Evolutionary conservation across 2,329 filamentous ascomycete species (phyloP).

Genomic region (Tolypocladium album): DNA sequence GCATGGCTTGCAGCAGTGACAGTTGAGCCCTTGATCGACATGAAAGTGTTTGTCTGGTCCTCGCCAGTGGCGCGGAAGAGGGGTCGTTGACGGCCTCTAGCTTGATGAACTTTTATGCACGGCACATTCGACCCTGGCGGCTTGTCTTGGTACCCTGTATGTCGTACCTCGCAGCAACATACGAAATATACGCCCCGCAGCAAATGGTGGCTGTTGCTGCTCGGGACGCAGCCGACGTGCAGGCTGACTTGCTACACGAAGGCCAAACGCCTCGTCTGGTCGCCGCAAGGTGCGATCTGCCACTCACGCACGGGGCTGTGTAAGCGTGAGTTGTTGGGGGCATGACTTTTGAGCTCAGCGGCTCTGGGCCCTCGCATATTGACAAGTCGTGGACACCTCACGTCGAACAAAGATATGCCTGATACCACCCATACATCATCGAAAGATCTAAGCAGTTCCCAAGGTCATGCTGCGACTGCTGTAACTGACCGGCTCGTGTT

Average conservation of each 20-base stretch:
- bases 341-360: not conserved
- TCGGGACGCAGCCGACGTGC: not conserved
- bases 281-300: not conserved
- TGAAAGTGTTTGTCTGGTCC: not conserved
- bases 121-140: not conserved
- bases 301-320: not conserved
- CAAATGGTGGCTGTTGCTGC: not conserved
- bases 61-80: not conserved
- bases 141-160: not conserved
- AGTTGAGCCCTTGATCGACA: not conserved
- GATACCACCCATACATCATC: not conserved
- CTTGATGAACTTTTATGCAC: too few relatives aligned
- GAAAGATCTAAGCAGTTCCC: not conserved
- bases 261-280: not conserved
- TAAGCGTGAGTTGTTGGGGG: not conserved
- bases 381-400: not conserved
- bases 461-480: not conserved
- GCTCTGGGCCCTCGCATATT: not conserved
- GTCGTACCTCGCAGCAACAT: not conserved
- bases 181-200: not conserved
- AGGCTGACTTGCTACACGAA: not conserved
- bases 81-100: not conserved
- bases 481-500: not conserved
- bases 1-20: not conserved
- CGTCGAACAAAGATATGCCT: not conserved